phyloP scores from a whole-genome alignment of 2,329 filamentous ascomycete species.

The Cladosporium phlei region DNA sequence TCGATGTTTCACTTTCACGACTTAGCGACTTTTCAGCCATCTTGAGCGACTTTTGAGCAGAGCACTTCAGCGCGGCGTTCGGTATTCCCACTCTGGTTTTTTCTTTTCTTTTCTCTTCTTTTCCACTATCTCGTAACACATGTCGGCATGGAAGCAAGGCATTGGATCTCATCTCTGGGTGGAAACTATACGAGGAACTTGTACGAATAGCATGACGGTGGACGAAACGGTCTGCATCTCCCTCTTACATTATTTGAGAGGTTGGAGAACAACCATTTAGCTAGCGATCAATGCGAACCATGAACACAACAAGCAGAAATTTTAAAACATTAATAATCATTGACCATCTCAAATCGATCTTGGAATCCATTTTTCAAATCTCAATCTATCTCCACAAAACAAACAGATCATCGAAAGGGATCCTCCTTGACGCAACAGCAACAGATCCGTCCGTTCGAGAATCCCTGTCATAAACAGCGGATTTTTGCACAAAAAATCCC shows the following conservation, averaged over 20 bases:
- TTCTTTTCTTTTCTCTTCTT: background rate
- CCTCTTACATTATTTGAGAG: background rate
- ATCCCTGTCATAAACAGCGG: background rate
- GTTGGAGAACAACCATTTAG: conserved; percentile 4
- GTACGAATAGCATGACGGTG: conserved; percentile 4
- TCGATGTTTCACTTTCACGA: conserved; percentile 3
- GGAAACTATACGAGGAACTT: background rate
- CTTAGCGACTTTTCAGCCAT: conserved; percentile 8
- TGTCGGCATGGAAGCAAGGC: conserved; percentile 7
- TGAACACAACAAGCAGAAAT: conserved; percentile 5
- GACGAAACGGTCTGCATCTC: conserved; percentile 7
- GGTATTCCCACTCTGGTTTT: conserved; percentile 13
- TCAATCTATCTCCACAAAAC: background rate
- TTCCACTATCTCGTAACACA: conserved; percentile 21
- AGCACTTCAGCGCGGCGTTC: conserved; percentile 19
- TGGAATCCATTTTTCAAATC: background rate
- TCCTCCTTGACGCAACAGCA: no score
- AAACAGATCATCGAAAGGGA: background rate
- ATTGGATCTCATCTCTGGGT: conserved; percentile 10
- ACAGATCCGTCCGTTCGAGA: no score
- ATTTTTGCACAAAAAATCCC: background rate
- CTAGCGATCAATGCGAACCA: conserved; percentile 6
- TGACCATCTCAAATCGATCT: background rate
- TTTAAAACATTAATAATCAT: background rate
- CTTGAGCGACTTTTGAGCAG: conserved; percentile 1